Percentiles rank a stretch among this genome's conserved stretches.
Evolutionary conservation across 306 rosid species (phyloP).

Genomic region (Cercis canadensis): DNA sequence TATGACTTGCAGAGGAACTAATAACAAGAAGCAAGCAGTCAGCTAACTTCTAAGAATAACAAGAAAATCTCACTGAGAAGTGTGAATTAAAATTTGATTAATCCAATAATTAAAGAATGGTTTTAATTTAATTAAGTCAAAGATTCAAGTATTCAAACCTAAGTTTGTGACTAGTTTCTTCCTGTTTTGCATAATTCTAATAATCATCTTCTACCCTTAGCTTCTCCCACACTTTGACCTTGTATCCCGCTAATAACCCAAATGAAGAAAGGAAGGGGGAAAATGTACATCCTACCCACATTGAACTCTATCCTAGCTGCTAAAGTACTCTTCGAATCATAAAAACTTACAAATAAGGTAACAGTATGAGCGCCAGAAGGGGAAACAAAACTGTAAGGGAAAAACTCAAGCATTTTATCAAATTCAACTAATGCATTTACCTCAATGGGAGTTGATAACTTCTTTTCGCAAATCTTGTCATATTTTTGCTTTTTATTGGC

Average conservation of each 20-base stretch:
- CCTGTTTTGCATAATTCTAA: conserved; percentile 29
- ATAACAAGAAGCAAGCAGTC: conserved; percentile 36
- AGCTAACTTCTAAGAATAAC: conserved; percentile 28
- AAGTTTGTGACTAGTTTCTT: conserved; percentile 20
- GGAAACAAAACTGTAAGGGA: background rate
- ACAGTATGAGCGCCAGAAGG: background rate
- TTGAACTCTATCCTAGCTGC: conserved; percentile 11
- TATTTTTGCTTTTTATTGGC: conserved; percentile 79
- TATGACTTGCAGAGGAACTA: conserved; percentile 68
- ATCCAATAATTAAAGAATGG: no score
- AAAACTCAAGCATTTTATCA: conserved; percentile 2
- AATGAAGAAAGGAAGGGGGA: background rate
- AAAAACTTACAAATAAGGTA: background rate
- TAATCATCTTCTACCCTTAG: conserved; percentile 1
- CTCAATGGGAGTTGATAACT: conserved; percentile 79
- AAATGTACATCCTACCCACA: no score
- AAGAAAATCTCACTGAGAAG: no score
- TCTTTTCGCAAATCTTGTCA: conserved; percentile 84
- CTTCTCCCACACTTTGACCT: background rate
- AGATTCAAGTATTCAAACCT: conserved; percentile 6
- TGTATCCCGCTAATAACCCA: conserved; percentile 1
- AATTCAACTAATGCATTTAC: conserved; percentile 39
- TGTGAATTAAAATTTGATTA: no score
- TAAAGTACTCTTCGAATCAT: background rate
- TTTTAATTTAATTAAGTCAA: conserved; percentile 26